Evolutionary conservation across 257 asterid species (phyloP).

Genomic region (Linderniella brevidens): DNA sequence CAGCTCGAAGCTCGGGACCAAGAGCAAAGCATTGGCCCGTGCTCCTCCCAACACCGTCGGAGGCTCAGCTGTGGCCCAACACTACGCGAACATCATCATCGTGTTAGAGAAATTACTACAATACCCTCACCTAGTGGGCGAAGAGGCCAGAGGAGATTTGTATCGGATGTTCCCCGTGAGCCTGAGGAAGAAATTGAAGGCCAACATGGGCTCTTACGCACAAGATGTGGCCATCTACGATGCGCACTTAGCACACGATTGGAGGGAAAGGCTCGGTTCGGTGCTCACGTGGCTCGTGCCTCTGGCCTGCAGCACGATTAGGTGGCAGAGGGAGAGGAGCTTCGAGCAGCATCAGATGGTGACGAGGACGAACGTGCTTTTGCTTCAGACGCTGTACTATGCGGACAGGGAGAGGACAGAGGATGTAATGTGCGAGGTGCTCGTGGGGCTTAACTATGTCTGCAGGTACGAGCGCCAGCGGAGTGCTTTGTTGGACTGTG

Average conservation of each 20-base stretch:
- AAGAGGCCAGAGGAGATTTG: constrained; percentile 80
- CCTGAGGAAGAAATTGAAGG: constrained; percentile 49
- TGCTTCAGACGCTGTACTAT: constrained; percentile 73
- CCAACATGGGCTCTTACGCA: constrained; percentile 33
- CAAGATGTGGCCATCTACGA: constrained; percentile 64
- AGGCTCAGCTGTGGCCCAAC: constrained; percentile 79
- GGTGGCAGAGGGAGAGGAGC: constrained; percentile 88
- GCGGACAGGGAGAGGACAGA: constrained; percentile 67
- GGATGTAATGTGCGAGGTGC: constrained; percentile 57
- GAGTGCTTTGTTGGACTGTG: constrained; percentile 76
- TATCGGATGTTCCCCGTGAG: constrained; percentile 84
- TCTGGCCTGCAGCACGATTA: constrained; percentile 76
- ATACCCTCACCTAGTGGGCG: constrained; percentile 85
- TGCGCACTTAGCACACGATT: constrained; percentile 79
- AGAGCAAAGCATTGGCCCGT: constrained; percentile 20
- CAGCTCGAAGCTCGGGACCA: constrained; percentile 20
- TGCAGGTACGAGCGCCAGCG: constrained; percentile 88
- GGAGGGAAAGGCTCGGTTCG: constrained; percentile 55
- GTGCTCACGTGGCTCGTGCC: constrained; percentile 66
- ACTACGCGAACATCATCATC: constrained; percentile 73
- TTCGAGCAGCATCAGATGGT: constrained; percentile 86
- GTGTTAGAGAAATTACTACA: constrained; percentile 60
- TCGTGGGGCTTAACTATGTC: constrained; percentile 68
- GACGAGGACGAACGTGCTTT: constrained; percentile 54
- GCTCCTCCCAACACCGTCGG: constrained; percentile 66